Conservation (phyloP, 2,329 filamentous ascomycete genomes). For the Phaeophleospora eucalypticola region DNA sequence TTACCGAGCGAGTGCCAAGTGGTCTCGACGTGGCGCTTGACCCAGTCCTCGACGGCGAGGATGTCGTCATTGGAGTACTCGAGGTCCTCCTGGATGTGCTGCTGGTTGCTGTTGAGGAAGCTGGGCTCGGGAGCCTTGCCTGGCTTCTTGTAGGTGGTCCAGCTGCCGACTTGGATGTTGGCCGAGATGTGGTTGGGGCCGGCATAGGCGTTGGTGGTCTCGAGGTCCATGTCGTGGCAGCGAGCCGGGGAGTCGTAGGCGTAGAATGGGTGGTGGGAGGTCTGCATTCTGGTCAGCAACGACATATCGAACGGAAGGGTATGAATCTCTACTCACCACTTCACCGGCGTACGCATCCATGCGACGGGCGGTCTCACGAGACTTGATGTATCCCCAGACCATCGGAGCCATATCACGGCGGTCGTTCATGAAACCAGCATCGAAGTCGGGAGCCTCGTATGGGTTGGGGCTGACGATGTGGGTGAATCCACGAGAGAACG, state of each 20-base stretch:
- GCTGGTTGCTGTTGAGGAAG: slow-evolving; percentile 61
- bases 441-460: slow-evolving; percentile 74
- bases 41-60: slow-evolving; percentile 62
- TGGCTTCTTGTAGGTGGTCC: slow-evolving; percentile 35
- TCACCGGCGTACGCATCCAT: slow-evolving; percentile 77
- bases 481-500: slow-evolving; percentile 67
- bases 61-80: slow-evolving; percentile 63
- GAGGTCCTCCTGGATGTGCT: slow-evolving; percentile 58
- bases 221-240: slow-evolving; percentile 68
- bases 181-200: slow-evolving; percentile 67
- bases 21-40: slow-evolving; percentile 65
- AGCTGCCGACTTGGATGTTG: slow-evolving; percentile 62
- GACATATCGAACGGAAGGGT: not conserved
- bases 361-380: slow-evolving; percentile 70
- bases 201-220: slow-evolving; percentile 71
- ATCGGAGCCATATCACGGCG: slow-evolving; percentile 79
- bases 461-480: slow-evolving; percentile 51
- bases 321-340: slow-evolving; percentile 40
- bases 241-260: slow-evolving; percentile 65
- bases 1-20: slow-evolving; percentile 61
- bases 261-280: slow-evolving; percentile 56
- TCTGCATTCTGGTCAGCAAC: slow-evolving; percentile 2
- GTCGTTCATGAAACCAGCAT: slow-evolving; percentile 72
- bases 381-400: slow-evolving; percentile 83
- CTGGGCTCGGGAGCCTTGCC: slow-evolving; percentile 49